Conservation (phyloP, 108 stramenopile genomes). For the Skeletonema tropicum region DNA sequence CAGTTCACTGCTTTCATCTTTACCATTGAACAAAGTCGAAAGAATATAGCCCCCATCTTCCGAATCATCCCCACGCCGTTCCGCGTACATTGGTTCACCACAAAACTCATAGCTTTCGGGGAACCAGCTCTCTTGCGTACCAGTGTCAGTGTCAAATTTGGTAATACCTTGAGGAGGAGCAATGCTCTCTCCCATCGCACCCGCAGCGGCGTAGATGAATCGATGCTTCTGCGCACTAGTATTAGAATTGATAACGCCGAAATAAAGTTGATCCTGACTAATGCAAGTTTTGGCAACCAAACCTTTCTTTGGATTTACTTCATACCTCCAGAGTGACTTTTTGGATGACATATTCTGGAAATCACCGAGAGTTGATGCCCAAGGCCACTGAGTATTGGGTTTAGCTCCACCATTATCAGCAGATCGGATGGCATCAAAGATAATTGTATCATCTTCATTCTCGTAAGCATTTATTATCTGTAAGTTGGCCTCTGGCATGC, state of each 20-base stretch:
- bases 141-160: slow-evolving; percentile 59
- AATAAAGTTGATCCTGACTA: slow-evolving; percentile 65
- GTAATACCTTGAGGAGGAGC: slow-evolving; percentile 87
- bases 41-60: slow-evolving; percentile 81
- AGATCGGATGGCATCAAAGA: slow-evolving; percentile 82
- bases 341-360: slow-evolving; percentile 55
- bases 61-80: slow-evolving; percentile 30
- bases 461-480: slow-evolving; percentile 85
- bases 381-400: slow-evolving; percentile 61
- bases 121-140: slow-evolving; percentile 66
- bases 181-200: slow-evolving; percentile 55
- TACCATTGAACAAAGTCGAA: slow-evolving; percentile 68
- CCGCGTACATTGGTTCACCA: slow-evolving; percentile 89
- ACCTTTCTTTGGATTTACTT: slow-evolving; percentile 50
- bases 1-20: slow-evolving; percentile 64
- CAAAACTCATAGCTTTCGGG: slow-evolving; percentile 79
- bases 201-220: slow-evolving; percentile 71
- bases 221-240: slow-evolving; percentile 66
- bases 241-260: slow-evolving; percentile 73
- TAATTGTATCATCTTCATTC: slow-evolving; percentile 58
- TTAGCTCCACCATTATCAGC: slow-evolving; percentile 34
- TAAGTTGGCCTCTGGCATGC: slow-evolving; percentile 65
- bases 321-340: slow-evolving; percentile 77
- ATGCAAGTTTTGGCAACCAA: slow-evolving; percentile 63
- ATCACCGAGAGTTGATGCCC: slow-evolving; percentile 61